These are phyloP conservation scores for Xeromyces bisporus DNA, from an alignment of 495 filamentous ascomycete species.

Conservation along the genomic window DNA sequence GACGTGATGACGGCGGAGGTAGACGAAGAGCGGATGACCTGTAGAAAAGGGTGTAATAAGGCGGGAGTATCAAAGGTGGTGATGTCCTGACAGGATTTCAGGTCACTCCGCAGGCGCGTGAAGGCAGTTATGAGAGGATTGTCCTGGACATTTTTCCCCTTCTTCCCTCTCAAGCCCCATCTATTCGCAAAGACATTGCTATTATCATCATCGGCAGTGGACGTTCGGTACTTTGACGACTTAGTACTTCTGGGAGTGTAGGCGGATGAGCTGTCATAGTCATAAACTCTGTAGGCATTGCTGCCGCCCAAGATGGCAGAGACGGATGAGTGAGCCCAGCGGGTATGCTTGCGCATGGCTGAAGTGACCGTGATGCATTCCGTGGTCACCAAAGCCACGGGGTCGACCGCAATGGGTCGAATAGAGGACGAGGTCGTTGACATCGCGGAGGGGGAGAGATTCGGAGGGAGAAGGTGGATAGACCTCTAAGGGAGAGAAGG, in stretches of 20 bases:
- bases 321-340: slow-evolving; percentile 93
- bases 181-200: slow-evolving; percentile 38
- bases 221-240: slow-evolving; percentile 4
- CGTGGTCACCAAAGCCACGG: slow-evolving; percentile 87
- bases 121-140: slow-evolving; percentile 95
- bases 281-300: slow-evolving; percentile 33
- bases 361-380: slow-evolving; percentile 98
- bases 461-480: not conserved
- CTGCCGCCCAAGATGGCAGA: slow-evolving; percentile 84
- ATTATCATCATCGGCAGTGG: slow-evolving; percentile 30
- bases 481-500: not conserved
- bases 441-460: slow-evolving; percentile 11
- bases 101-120: slow-evolving; percentile 70
- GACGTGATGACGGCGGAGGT: slow-evolving; percentile 94
- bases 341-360: slow-evolving; percentile 92
- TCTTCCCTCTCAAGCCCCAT: slow-evolving; percentile 92
- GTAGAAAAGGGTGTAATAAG: slow-evolving; percentile 85
- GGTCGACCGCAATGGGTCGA: slow-evolving; percentile 71
- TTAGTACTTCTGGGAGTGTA: slow-evolving; percentile 20
- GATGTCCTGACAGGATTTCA: slow-evolving; percentile 90
- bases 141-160: slow-evolving; percentile 95
- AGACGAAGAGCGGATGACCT: slow-evolving; percentile 91
- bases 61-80: slow-evolving; percentile 76
- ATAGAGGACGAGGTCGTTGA: slow-evolving; percentile 5
- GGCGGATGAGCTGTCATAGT: slow-evolving; percentile 23